Evolutionary conservation across 176 grass and related monocot genomes (phyloP), one percentile per base, ranked within the genome.

Genomic region (Puya raimondii): DNA sequence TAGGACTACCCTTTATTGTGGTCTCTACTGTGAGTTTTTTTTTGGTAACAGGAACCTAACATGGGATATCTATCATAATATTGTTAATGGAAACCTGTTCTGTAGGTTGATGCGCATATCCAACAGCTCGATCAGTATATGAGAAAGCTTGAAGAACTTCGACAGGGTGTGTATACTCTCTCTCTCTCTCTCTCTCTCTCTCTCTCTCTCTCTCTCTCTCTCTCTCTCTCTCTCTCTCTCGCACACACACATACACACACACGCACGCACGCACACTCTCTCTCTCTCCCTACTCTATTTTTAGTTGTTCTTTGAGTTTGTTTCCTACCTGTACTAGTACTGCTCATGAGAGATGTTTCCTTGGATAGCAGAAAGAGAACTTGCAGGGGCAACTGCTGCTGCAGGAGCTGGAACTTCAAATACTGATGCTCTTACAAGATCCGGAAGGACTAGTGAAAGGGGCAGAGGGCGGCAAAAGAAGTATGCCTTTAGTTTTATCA

Each of bases 391-490:
- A 42, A 42, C 17, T 61, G 56, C 21, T 61, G 59, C 63, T 47
- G 57, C 33, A 77, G 64, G 63, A 68, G 80, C 58, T 0, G 79
- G 84, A 67, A 64, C 49, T 50, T 68, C 90, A 13, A 84, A 72
- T 53, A 53, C 71, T 61, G 76, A 74, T 66, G 47, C 63, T 53
- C 67, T 73, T 76, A 70, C 74, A 33, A 93, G 85, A 68, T 75
- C 76, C 72, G 89, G 84, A 79, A 84, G 89, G 53, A 50, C 80
- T 79, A 69, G 87, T 1, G 86, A 91, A 86, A 84, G 88, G 76
- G 81, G 84, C 80, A 83, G 94, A 91, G 94, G 94, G 64, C 86
- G 94, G n/a, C 80, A 89, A 67, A 99, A 99, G 84, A 99, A 99
- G 94, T 99, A 91, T 73, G 52, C 47, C 77, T 63, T 58, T 42